Percentiles rank a stretch among this genome's conserved stretches.
phyloP scores from a whole-genome alignment of 2,329 filamentous ascomycete genomes.

The Lachnellula hyalina region DNA sequence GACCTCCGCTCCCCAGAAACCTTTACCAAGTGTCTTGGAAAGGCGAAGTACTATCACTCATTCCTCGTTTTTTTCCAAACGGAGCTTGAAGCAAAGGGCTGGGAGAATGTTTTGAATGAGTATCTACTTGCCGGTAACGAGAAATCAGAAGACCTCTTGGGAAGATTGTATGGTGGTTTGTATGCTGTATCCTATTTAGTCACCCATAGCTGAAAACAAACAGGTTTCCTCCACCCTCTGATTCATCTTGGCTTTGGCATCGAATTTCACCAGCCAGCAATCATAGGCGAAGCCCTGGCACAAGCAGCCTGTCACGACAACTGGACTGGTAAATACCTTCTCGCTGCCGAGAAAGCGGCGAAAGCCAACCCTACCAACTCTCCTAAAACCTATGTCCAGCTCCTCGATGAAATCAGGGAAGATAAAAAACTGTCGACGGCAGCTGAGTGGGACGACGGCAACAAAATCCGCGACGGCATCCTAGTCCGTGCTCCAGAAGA shows the following conservation, averaged over 20 bases:
- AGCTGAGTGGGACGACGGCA: conserved; percentile 46
- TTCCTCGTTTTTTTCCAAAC: conserved; percentile 72
- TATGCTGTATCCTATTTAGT: conserved; percentile 4
- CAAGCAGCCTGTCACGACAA: conserved; percentile 66
- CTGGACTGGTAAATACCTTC: conserved; percentile 50
- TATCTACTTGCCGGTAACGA: conserved; percentile 65
- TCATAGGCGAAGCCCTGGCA: conserved; percentile 75
- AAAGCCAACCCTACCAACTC: conserved; percentile 25
- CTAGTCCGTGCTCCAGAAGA: conserved; percentile 56
- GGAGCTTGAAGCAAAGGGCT: conserved; percentile 62
- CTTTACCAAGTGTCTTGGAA: conserved; percentile 57
- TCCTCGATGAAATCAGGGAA: conserved; percentile 55
- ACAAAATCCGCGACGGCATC: conserved; percentile 66
- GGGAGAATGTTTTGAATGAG: conserved; percentile 56
- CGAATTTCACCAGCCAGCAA: conserved; percentile 75
- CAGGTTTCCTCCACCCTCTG: conserved; percentile 69
- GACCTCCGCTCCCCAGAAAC: conserved; percentile 43
- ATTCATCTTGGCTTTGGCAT: conserved; percentile 83
- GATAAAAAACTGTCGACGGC: conserved; percentile 53
- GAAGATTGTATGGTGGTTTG: conserved; percentile 59
- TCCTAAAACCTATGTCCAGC: conserved; percentile 45
- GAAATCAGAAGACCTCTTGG: conserved; percentile 62
- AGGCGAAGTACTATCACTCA: conserved; percentile 61
- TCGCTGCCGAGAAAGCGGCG: conserved; percentile 45
- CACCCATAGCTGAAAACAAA: conserved; percentile 6